phyloP scores from a whole-genome alignment of 768 basidiomycete species.

The Tricholoma flavovirens region DNA sequence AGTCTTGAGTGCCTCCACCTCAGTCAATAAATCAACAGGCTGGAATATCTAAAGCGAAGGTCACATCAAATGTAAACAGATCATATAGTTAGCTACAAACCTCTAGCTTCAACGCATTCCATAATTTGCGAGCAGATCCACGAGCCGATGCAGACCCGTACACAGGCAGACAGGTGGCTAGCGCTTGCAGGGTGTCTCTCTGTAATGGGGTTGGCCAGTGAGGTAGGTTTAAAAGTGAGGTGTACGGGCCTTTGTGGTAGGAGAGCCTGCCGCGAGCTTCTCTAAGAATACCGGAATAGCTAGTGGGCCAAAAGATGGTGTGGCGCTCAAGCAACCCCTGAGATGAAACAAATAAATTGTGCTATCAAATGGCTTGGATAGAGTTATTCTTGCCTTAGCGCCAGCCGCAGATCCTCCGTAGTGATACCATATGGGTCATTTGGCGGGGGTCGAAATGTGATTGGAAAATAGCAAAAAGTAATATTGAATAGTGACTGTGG shows the following conservation, averaged over 20 bases:
- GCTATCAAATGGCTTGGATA: neutral
- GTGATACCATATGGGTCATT: slow-evolving; percentile 93
- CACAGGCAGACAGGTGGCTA: slow-evolving; percentile 72
- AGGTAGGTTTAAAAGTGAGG: neutral
- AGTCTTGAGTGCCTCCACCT: slow-evolving; percentile 66
- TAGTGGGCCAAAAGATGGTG: slow-evolving; percentile 74
- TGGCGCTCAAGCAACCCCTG: slow-evolving; percentile 71
- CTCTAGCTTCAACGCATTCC: slow-evolving; percentile 90
- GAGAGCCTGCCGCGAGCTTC: slow-evolving; percentile 80
- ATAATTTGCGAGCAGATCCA: slow-evolving; percentile 68
- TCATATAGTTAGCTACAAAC: slow-evolving; percentile 29
- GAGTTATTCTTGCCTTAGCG: slow-evolving; percentile 51
- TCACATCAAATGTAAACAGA: neutral
- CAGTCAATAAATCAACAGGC: slow-evolving; percentile 74
- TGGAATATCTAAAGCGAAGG: slow-evolving; percentile 71
- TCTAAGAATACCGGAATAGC: slow-evolving; percentile 89
- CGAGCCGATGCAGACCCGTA: slow-evolving; percentile 67
- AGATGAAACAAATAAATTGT: neutral
- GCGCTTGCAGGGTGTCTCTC: slow-evolving; percentile 81
- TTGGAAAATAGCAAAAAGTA: slow-evolving; percentile 97
- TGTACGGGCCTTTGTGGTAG: slow-evolving; percentile 66
- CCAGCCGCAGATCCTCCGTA: slow-evolving; percentile 72
- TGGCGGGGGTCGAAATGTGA: slow-evolving; percentile 90
- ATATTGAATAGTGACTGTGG: slow-evolving; percentile 84
- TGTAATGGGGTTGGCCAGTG: slow-evolving; percentile 24